Percentiles rank a stretch among this genome's conserved stretches.
phyloP scores from a whole-genome alignment of 1,284 basidiomycete genomes.

The Sutorius eximius region DNA sequence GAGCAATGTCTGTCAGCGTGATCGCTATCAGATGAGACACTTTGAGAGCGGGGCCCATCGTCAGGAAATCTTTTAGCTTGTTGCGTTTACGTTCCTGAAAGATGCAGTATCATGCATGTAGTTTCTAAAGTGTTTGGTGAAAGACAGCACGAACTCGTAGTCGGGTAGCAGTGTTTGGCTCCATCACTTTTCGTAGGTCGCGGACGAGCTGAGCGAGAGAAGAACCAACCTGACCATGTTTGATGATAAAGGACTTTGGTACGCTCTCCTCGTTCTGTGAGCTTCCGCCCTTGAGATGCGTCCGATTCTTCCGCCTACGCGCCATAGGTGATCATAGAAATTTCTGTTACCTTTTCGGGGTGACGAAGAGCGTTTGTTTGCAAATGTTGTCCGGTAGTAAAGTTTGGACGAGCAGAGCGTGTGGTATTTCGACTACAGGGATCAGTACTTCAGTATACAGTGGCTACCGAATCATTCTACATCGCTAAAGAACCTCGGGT shows the following conservation, averaged over 20 bases:
- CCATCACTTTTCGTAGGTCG: constrained; percentile 94
- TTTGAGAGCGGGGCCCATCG: constrained; percentile 87
- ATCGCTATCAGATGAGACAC: constrained; percentile 95
- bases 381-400: constrained; percentile 16
- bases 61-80: constrained; percentile 92
- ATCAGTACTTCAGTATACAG: constrained; percentile 4
- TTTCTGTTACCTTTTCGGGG: constrained; percentile 25
- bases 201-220: constrained; percentile 88
- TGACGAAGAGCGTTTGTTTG: constrained; percentile 21
- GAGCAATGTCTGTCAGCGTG: constrained; percentile 81
- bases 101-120: background rate
- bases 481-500: constrained; percentile 7
- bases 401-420: background rate
- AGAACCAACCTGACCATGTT: constrained; percentile 88
- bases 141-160: constrained; percentile 61
- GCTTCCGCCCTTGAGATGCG: constrained; percentile 71
- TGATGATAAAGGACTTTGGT: constrained; percentile 88
- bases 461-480: constrained; percentile 13
- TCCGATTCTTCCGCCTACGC: constrained; percentile 81
- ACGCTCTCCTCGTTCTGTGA: constrained; percentile 40
- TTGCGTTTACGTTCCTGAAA: constrained; percentile 87
- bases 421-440: constrained; percentile 3
- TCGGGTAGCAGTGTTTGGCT: constrained; percentile 94
- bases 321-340: constrained; percentile 41
- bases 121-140: background rate